Evolutionary conservation across 352 stramenopile genomes (phyloP).

Genomic region (Phytophthora hibernalis): DNA sequence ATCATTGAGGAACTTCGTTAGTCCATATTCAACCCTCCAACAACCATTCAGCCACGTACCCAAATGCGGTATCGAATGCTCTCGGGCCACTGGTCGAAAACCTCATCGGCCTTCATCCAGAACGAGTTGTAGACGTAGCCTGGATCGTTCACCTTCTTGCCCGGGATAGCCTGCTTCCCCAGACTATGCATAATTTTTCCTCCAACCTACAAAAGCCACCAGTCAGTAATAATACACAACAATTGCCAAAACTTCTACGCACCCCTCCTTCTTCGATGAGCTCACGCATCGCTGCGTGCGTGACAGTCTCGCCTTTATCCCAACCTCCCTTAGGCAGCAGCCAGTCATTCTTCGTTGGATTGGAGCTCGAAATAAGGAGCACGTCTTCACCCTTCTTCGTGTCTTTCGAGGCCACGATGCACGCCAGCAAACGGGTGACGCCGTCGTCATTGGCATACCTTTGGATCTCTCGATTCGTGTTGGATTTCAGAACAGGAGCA

Average conservation of each 20-base stretch:
- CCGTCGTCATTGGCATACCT: background rate
- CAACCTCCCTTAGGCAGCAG: constrained; percentile 29
- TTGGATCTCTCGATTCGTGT: background rate
- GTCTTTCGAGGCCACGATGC: background rate
- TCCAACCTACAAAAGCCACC: constrained; percentile 2
- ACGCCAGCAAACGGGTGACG: background rate
- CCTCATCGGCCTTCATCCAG: constrained; percentile 10
- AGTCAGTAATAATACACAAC: background rate
- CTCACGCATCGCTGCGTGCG: constrained; percentile 12
- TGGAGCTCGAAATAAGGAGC: constrained; percentile 30
- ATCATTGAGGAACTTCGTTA: background rate
- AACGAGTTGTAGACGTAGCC: constrained; percentile 13
- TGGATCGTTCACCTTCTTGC: background rate
- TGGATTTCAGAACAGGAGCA: background rate
- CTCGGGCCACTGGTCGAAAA: constrained; percentile 27
- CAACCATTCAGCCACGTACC: constrained; percentile 13
- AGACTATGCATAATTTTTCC: background rate
- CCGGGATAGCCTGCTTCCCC: background rate
- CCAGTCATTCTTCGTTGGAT: constrained; percentile 18
- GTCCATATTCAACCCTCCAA: background rate
- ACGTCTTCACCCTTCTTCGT: background rate
- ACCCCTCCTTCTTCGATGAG: constrained; percentile 33
- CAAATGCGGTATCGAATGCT: constrained; percentile 27
- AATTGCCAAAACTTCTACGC: background rate
- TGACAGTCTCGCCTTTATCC: constrained; percentile 11